Conservation (phyloP, 2,329 filamentous ascomycete genomes). For the Penicillium psychrosexuale region DNA sequence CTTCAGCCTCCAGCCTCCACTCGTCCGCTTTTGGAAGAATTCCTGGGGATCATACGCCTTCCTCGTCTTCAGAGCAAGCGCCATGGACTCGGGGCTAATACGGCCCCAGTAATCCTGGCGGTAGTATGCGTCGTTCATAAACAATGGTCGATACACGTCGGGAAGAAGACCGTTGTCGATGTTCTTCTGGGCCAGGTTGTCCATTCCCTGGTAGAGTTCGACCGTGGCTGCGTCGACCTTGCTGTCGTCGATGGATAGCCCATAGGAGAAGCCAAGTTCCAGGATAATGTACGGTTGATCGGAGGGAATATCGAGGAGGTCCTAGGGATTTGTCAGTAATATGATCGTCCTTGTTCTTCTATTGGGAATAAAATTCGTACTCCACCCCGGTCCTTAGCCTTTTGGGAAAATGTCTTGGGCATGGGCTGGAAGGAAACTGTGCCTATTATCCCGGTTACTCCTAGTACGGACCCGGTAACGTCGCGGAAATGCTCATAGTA, state of each 20-base stretch:
- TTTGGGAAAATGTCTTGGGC: conserved; percentile 32
- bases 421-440: conserved; percentile 40
- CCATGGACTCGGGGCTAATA: conserved; percentile 29
- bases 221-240: conserved; percentile 42
- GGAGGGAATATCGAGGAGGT: conserved; percentile 43
- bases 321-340: conserved; percentile 18
- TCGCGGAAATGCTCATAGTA: conserved; percentile 36
- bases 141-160: conserved; percentile 44
- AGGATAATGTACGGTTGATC: conserved; percentile 45
- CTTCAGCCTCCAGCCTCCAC: conserved; percentile 39
- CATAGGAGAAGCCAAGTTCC: conserved; percentile 46
- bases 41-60: conserved; percentile 40
- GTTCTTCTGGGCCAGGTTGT: conserved; percentile 34
- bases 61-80: conserved; percentile 34
- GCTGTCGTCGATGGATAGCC: conserved; percentile 31
- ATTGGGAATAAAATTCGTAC: conserved; percentile 28
- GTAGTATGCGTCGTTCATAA: conserved; percentile 48
- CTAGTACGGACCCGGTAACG: conserved; percentile 26
- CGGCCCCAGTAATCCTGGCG: conserved; percentile 46
- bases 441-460: conserved; percentile 29
- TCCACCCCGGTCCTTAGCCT: conserved; percentile 35
- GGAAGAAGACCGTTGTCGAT: conserved; percentile 36
- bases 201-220: conserved; percentile 37
- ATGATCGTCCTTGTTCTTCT: neutral
- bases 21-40: conserved; percentile 42